Base-by-base conservation (phyloP, 345 rosid species). In the Hibiscus trionum region DNA sequence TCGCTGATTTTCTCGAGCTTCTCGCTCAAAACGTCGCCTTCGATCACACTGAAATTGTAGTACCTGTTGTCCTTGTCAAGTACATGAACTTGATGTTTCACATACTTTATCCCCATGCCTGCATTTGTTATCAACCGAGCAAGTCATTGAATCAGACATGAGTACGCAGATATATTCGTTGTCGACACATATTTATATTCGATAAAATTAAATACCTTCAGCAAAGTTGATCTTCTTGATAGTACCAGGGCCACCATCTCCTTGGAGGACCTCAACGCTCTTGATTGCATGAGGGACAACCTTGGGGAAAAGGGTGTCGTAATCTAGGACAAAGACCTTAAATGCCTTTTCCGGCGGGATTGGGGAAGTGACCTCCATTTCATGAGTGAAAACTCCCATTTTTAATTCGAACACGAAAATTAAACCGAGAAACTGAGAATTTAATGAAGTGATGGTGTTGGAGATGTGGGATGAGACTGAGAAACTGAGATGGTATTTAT, bases 191-290 rank as follows among this genome's bases (percentile, higher is more conserved):
- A 55, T 55, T 21, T 17, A 1, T 7, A 55, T 19, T 19, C 26
- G 14, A 7, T 8, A 55, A 1, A 55, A n/a, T 55, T 55, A 31
- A 50, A 0, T 58, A 58, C 82, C 74, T 72, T 66, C 52, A 3
- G 26, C 56, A 9, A 52, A 66, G 29, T n/a, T 66, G 2, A 62
- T 1, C 12, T 81, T 73, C 77, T 70, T 86, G 78, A 82, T 75
- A 59, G 58, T 83, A 21, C 85, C 85, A 8, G 84, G 69, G 8
- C 83, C n/a, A n/a, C n/a, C n/a, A n/a, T n/a, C n/a, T n/a, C n/a
- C n/a, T n/a, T n/a, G n/a, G n/a, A n/a, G n/a, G n/a, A n/a, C n/a
- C n/a, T n/a, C n/a, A n/a, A n/a, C n/a, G n/a, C n/a, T n/a, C n/a
- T n/a, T n/a, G n/a, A n/a, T n/a, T n/a, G n/a, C n/a, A n/a, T n/a